Evolutionary conservation across 2,329 filamentous ascomycete species (phyloP), one percentile per base, ranked within the genome.

Genomic region (Pseudocercospora musae): DNA sequence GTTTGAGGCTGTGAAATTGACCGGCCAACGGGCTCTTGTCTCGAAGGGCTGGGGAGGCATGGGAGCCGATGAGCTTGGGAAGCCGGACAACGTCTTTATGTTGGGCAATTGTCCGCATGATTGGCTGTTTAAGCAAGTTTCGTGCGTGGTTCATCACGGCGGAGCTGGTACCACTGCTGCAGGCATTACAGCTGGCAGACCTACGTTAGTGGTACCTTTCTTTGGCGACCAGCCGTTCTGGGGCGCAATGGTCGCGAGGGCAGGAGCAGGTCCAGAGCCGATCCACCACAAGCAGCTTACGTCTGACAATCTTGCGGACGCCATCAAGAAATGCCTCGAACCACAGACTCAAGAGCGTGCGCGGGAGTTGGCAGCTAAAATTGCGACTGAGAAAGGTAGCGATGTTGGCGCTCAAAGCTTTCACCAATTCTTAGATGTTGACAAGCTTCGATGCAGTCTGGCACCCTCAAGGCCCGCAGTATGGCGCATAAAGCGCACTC

Each of bases 401-500:
- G 63, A 76, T 11, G 64, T 70, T 1, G 80, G 79, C 0, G 80
- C 78, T 2, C 71, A 77, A 40, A 78, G 74, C 1, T 83, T 84
- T 62, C 79, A 83, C 66, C 76, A 73, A 9, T 74, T 75, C 59
- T 78, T 96, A 0, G 79, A 89, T 57, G 74, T 87, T 4, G 84
- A 90, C 63, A 80, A 80, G n/a, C 72, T 95, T 63, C 81, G 88
- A 60, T 96, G 92, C 73, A 83, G 85, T 6, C 71, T 96, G 23
- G 83, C 86, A 25, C 90, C 90, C 0, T 84, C 83, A 56, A 82
- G 87, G 37, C 82, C 85, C 1, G 92, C 92, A 0, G 87, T 88
- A 0, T 96, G 92, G 91, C 84, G 87, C 25, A 79, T 95, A 6
- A 87, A 86, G 68, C 82, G 86, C 44, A 90, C 87, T 0, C 80